Conservation (phyloP, 2,329 filamentous ascomycete genomes). For the Pseudogymnoascus sp. region DNA sequence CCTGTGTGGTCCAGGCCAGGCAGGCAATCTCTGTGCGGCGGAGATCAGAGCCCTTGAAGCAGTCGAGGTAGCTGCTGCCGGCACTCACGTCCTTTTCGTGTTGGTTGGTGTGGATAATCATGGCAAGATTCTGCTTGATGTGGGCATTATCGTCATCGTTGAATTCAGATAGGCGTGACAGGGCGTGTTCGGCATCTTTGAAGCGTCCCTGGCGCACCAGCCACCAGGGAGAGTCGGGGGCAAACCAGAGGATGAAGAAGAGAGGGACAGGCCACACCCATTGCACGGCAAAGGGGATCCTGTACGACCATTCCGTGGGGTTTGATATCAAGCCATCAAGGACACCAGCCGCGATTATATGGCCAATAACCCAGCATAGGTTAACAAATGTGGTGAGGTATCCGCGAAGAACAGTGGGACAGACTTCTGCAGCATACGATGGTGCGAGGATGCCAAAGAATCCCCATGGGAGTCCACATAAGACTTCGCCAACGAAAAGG, state of each 20-base stretch:
- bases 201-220: constrained; percentile 38
- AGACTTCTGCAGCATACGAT: constrained; percentile 42
- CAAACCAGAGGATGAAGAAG: constrained; percentile 36
- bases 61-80: constrained; percentile 71
- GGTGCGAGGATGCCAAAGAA: constrained; percentile 39
- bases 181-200: constrained; percentile 35
- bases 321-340: constrained; percentile 24
- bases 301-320: constrained; percentile 14
- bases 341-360: constrained; percentile 44
- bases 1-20: constrained; percentile 56
- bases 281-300: constrained; percentile 18
- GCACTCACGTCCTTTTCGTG: constrained; percentile 53
- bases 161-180: constrained; percentile 16
- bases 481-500: constrained; percentile 42
- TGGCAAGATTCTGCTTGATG: constrained; percentile 33
- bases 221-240: constrained; percentile 44
- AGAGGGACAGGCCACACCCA: constrained; percentile 43
- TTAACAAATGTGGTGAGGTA: constrained; percentile 51
- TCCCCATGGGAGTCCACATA: constrained; percentile 44
- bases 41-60: constrained; percentile 71
- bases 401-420: constrained; percentile 47
- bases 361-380: constrained; percentile 48
- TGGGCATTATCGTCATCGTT: constrained; percentile 51
- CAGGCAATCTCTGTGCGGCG: constrained; percentile 70
- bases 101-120: constrained; percentile 48